These are phyloP conservation scores for Eucalyptus regnans DNA, from an alignment of 345 rosid species.

Conservation along the genomic window DNA sequence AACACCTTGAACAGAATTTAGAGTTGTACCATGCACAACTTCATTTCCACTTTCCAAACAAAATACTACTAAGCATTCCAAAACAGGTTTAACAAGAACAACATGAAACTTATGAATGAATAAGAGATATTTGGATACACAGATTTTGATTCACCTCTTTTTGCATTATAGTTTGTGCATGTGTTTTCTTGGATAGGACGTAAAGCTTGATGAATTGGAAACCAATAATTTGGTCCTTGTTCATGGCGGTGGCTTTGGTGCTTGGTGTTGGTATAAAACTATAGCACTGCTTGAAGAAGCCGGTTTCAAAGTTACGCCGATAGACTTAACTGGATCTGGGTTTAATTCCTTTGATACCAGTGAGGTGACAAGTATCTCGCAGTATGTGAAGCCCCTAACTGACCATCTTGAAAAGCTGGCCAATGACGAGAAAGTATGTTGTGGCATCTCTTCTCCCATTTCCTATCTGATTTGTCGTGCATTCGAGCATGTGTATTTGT, in stretches of 20 bases:
- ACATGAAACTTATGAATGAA: background rate
- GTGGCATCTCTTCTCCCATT: background rate
- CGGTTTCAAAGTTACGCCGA: conserved; percentile 78
- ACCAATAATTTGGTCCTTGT: conserved; percentile 78
- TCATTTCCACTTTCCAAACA: background rate
- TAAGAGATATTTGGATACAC: background rate
- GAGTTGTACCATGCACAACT: background rate
- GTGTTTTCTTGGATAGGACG: conserved; percentile 30
- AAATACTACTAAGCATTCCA: background rate
- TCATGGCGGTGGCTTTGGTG: conserved; percentile 98
- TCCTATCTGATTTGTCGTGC: background rate
- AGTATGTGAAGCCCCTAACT: conserved; percentile 75
- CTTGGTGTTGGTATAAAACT: conserved; percentile 99
- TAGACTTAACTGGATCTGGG: conserved; percentile 92
- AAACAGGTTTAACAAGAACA: background rate
- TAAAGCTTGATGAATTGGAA: conserved; percentile 65
- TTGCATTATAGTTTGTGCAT: background rate
- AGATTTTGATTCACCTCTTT: background rate
- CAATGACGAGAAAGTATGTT: conserved; percentile 57
- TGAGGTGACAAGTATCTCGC: conserved; percentile 56
- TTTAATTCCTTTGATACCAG: conserved; percentile 60
- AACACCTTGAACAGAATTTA: background rate
- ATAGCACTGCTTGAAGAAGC: conserved; percentile 86
- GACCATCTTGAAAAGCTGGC: conserved; percentile 62
- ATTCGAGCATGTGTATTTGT: background rate